These are phyloP conservation scores for Calycina herbarum DNA, from an alignment of 2,329 filamentous ascomycete genomes.

Conservation along the genomic window DNA sequence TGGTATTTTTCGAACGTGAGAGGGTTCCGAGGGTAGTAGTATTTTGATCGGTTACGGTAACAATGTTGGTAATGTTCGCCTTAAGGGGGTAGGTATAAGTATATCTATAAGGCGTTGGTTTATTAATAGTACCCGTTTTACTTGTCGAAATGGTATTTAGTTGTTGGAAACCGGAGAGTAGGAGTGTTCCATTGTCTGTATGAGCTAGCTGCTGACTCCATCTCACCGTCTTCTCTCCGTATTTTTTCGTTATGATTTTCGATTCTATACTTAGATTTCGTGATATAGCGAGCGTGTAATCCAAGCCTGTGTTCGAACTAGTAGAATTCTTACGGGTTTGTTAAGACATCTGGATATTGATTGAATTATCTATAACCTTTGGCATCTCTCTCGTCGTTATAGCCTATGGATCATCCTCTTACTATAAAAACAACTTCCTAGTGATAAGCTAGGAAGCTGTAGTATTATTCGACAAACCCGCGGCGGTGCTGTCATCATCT, in stretches of 20 bases:
- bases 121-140: conserved; percentile 38
- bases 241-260: conserved; percentile 47
- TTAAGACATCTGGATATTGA: conserved; percentile 50
- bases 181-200: conserved; percentile 52
- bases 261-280: conserved; percentile 54
- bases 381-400: conserved; percentile 50
- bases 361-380: conserved; percentile 34
- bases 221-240: conserved; percentile 35
- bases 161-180: conserved; percentile 54
- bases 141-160: conserved; percentile 48
- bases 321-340: conserved; percentile 43
- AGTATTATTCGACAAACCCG: conserved; percentile 50
- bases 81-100: conserved; percentile 20
- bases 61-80: conserved; percentile 13
- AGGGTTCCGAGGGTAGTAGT: neutral
- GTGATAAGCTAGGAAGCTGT: conserved; percentile 69
- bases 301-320: conserved; percentile 56
- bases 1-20: conserved; percentile 6
- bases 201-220: conserved; percentile 61
- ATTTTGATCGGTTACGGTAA: conserved; percentile 6
- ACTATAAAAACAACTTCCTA: conserved; percentile 75
- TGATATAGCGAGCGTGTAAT: conserved; percentile 55
- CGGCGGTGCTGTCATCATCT: conserved; percentile 44
- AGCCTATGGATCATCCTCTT: conserved; percentile 47
- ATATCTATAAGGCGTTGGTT: conserved; percentile 26